A percentile compares a stretch with the other conserved stretches of the same genome.
These are phyloP conservation scores for Chlamydomonas eustigma DNA, from an alignment of 139 green algal genomes.

Conservation along the genomic window DNA sequence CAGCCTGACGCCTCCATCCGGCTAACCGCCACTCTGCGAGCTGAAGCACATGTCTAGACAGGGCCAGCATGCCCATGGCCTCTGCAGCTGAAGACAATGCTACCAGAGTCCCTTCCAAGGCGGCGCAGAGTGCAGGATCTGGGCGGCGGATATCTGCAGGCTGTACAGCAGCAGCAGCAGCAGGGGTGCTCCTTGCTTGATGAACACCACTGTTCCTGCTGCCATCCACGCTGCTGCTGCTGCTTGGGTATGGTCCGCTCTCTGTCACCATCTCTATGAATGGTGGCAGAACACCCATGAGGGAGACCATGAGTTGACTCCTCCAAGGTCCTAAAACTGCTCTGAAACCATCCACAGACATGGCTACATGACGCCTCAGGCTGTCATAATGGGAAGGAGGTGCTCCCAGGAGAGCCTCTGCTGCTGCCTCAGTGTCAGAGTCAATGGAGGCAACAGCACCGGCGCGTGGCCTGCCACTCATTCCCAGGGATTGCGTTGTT, in stretches of 20 bases:
- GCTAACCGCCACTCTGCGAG: not conserved
- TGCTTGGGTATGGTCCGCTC: not conserved
- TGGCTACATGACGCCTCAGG: not conserved
- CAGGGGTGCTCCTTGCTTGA: not conserved
- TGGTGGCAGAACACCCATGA: slow-evolving; percentile 61
- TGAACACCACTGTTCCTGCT: not conserved
- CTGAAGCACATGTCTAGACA: not conserved
- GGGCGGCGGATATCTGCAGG: not conserved
- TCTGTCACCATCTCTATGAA: not conserved
- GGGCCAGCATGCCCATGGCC: not conserved
- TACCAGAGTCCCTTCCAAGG: not conserved
- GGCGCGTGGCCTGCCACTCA: not conserved
- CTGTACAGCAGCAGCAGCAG: not conserved
- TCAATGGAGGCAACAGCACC: not conserved
- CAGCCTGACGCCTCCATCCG: not conserved
- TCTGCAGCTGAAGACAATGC: not conserved
- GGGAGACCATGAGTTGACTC: slow-evolving; percentile 62
- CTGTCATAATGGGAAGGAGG: not conserved
- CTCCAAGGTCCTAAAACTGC: slow-evolving; percentile 60
- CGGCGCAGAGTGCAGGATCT: not conserved
- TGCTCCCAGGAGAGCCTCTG: not conserved
- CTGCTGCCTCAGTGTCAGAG: not conserved
- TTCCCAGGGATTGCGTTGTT: not conserved
- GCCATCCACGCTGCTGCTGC: not conserved
- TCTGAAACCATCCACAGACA: slow-evolving; percentile 27